Evolutionary conservation across 2,329 filamentous ascomycete genomes (phyloP), one percentile per base, ranked within the genome.

Genomic region (Neonectria punicea): DNA sequence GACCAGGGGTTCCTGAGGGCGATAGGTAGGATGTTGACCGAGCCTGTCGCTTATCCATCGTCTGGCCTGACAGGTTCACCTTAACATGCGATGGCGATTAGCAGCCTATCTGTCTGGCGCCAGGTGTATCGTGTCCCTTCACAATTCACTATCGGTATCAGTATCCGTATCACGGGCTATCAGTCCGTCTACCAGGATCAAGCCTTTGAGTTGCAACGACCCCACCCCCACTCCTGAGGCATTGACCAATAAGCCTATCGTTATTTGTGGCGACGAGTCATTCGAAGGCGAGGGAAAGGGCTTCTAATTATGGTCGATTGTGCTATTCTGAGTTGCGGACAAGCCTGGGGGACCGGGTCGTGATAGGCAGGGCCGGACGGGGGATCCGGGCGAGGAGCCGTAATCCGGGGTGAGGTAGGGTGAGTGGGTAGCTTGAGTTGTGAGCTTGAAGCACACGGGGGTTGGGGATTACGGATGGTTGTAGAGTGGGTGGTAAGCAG

Each of bases 181-280:
- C 61, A 58, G 10, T 28, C 28, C 22, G 18, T 49, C 16, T 14
- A 14, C 60, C 41, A 54, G 60, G 54, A 54, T 64, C 49, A 49
- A 49, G 14, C 28, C 44, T 28, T 30, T 7, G 34, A 32, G 53
- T 50, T 36, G 20, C 34, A 7, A 30, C 14, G 11, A 34, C 36
- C n/a, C 62, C 62, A 61, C 62, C 62, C 61, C 61, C 61, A 64
- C 47, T 61, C 32, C 54, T 14, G 62, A 47, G 13, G 56, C 57
- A 55, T 58, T 54, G 61, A 10, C 61, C 61, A 63, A 63, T 63
- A 20, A 53, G 11, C n/a, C 16, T 5, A n/a, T 43, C 16, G 22
- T 58, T 46, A 49, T 44, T 43, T 54, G 43, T 47, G 47, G 39
- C 41, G 28, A 58, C 61, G 55, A 63, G 61, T 58, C 61, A 63